Evolutionary conservation across 371 early-diverging fungal species (phyloP), one percentile per base, ranked within the genome.

Genomic region (Mortierella sp.): DNA sequence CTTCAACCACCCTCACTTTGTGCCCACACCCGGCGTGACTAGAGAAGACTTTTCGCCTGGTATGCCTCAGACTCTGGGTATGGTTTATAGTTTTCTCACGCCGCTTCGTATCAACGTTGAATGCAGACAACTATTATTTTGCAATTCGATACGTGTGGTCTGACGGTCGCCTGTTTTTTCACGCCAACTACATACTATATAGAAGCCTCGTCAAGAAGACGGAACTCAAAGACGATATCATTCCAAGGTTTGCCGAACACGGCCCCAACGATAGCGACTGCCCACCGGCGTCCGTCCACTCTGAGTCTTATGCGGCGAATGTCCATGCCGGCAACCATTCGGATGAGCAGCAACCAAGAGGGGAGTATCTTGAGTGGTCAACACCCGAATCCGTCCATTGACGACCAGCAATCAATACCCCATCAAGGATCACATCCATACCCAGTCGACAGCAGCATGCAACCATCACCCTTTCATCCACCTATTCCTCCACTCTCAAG

Each of bases 241-340:
- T 64, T n/a, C 41, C 40, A 40, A 66, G 24, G 31, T 4, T 66
- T 44, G 11, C 58, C 34, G 7, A 31, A 29, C 29, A 31, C 44
- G 1, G 44, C 44, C 13, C 34, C 47, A 24, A 44, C 66, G 19
- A 44, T 26, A 55, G 24, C 69, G 31, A 24, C 26, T 58, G 22
- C 16, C 58, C 58, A 58, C 22, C 66, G 44, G 14, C 72, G 69
- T 8, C 70, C 73, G 1, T 75, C 78, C 47, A 74, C 73, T 3
- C 19, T 64, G 8, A 53, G 64, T 37, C 68, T 77, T 16, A 48
- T 71, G 66, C 83, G 83, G 26, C 71, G 83, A 24, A 82, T 78
- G 83, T 82, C 83, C 2, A 82, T 82, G 83, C 83, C 83, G 1
- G 72, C 83, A 7, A 74, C 55, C 14, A 74, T 82, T 2, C n/a